Evolutionary conservation across 2,329 filamentous ascomycete species (phyloP).

Genomic region (Fusarium sp.): DNA sequence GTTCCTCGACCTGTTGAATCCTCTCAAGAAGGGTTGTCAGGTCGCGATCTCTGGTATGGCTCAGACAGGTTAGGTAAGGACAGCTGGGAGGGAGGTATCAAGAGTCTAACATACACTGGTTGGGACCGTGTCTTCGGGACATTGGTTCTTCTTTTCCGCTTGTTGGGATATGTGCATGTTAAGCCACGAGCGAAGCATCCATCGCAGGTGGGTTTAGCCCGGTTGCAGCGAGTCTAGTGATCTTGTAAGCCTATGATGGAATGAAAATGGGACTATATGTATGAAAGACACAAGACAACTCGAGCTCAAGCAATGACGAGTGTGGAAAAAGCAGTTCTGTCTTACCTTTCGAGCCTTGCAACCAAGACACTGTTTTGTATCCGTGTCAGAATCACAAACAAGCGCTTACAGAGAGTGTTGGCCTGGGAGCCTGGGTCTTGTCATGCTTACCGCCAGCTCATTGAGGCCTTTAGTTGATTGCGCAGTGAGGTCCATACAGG

Average conservation of each 20-base stretch:
- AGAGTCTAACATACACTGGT: not conserved
- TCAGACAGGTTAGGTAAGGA: not conserved
- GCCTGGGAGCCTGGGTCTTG: not conserved
- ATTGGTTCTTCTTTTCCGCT: not conserved
- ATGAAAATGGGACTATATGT: not conserved
- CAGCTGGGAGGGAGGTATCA: not conserved
- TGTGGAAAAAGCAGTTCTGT: not conserved
- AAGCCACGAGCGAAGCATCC: not conserved
- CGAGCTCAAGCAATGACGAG: not conserved
- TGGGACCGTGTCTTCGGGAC: not conserved
- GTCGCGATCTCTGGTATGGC: not conserved
- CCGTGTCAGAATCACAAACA: not conserved
- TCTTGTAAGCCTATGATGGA: not conserved
- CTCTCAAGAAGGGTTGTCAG: not conserved
- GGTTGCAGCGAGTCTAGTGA: constrained; percentile 3
- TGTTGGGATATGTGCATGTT: not conserved
- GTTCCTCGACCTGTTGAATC: not conserved
- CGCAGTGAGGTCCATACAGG: not conserved
- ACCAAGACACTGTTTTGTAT: not conserved
- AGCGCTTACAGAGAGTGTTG: not conserved
- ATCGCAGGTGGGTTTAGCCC: constrained; percentile 4
- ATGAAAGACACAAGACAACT: not conserved
- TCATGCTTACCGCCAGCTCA: not conserved
- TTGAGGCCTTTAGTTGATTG: not conserved
- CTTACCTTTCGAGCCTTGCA: not conserved